Percentiles rank a stretch among this genome's conserved stretches.
These are phyloP conservation scores for Dorcoceras hygrometricum DNA, from an alignment of 257 asterid species.

Conservation along the genomic window DNA sequence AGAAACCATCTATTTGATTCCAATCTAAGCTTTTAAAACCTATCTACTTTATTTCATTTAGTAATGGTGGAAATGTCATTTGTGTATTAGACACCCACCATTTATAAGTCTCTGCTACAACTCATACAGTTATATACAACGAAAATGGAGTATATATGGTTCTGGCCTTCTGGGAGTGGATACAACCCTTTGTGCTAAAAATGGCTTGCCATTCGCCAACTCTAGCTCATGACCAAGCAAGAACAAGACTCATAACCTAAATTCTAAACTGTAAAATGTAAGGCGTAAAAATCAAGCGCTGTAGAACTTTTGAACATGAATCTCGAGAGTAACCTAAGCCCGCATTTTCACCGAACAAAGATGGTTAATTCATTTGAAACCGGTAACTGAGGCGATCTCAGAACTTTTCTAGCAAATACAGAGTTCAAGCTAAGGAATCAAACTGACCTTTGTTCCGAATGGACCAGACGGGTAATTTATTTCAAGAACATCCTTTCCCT, in stretches of 20 bases:
- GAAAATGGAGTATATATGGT: not conserved
- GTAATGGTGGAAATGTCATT: not conserved
- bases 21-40: not conserved
- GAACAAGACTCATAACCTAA: not conserved
- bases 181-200: not conserved
- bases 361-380: not conserved
- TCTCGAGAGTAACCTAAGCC: not conserved
- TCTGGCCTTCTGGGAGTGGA: not conserved
- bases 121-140: not conserved
- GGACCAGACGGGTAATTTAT: slow-evolving; percentile 79
- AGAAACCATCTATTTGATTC: not conserved
- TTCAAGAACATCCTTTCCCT: slow-evolving; percentile 67
- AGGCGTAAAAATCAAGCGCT: not conserved
- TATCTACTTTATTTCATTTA: not conserved
- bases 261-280: not conserved
- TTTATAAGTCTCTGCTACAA: not conserved
- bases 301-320: not conserved
- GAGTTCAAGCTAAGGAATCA: not conserved
- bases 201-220: not conserved
- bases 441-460: slow-evolving; percentile 86
- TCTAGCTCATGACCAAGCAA: not conserved
- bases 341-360: not conserved
- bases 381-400: not conserved
- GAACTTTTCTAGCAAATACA: not conserved
- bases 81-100: not conserved